Evolutionary conservation across 345 rosid species (phyloP).

Genomic region (Leavenworthia alabamica): DNA sequence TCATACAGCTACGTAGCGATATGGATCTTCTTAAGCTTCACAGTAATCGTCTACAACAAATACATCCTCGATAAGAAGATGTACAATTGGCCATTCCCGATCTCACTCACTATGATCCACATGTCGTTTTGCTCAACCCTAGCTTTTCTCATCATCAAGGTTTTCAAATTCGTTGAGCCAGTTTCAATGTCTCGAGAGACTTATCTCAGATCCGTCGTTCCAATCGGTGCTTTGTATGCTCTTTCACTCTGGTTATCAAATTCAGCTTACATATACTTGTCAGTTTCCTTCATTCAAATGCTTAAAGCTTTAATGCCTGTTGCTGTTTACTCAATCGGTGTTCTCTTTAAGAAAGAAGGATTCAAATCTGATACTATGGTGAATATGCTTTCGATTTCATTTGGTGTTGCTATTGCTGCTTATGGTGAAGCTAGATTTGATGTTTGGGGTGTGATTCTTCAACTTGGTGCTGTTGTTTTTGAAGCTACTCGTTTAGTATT

Average conservation of each 20-base stretch:
- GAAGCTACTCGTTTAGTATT: conserved; percentile 89
- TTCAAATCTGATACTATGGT: conserved; percentile 70
- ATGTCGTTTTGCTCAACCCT: conserved; percentile 90
- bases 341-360: conserved; percentile 51
- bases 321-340: conserved; percentile 91
- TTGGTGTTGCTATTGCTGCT: conserved; percentile 88
- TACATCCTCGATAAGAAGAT: conserved; percentile 97
- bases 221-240: conserved; percentile 91
- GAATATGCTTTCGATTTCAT: conserved; percentile 85
- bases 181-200: conserved; percentile 79
- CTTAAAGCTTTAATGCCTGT: conserved; percentile 95
- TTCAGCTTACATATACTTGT: conserved; percentile 87
- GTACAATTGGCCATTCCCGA: conserved; percentile 97
- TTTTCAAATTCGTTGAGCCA: conserved; percentile 87
- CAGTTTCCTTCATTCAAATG: conserved; percentile 96
- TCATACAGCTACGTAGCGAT: conserved; percentile 88
- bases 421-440: conserved; percentile 94
- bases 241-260: conserved; percentile 88
- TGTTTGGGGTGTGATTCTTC: conserved; percentile 71
- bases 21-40: conserved; percentile 98
- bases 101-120: conserved; percentile 97
- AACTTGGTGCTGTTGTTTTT: conserved; percentile 90
- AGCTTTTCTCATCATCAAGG: conserved; percentile 80
- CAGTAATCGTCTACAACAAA: conserved; percentile 96
- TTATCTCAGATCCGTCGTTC: conserved; percentile 77